Conservation (phyloP, 352 stramenopile genomes). For the Phytophthora tentaculata region DNA sequence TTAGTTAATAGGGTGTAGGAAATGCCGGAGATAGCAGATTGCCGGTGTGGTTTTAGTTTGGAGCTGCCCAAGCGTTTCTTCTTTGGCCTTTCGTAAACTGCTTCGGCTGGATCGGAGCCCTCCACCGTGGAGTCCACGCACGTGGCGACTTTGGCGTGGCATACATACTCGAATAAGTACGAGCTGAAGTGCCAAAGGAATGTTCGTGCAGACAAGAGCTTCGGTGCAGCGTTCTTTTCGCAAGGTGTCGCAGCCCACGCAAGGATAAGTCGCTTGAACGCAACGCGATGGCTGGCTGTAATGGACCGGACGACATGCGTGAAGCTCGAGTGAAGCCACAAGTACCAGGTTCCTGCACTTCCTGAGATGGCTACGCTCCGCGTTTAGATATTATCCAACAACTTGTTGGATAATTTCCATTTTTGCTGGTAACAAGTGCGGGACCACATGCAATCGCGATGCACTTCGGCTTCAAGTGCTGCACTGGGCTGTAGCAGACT, state of each 20-base stretch:
- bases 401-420: no score
- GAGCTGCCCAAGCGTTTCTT: constrained; percentile 11
- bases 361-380: constrained; percentile 5
- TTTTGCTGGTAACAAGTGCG: no score
- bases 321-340: constrained; percentile 23
- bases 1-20: constrained; percentile 16
- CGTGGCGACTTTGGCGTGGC: constrained; percentile 10
- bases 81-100: constrained; percentile 28
- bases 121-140: constrained; percentile 28
- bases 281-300: constrained; percentile 19
- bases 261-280: constrained; percentile 21
- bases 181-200: constrained; percentile 23
- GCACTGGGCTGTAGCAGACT: no score
- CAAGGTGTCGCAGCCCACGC: constrained; percentile 30
- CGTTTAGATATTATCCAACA: no score
- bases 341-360: constrained; percentile 6
- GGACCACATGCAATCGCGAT: no score
- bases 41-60: constrained; percentile 15
- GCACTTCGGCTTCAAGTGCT: not conserved
- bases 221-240: constrained; percentile 2
- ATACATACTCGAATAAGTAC: constrained; percentile 24
- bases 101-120: constrained; percentile 34
- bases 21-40: constrained; percentile 5
- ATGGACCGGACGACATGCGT: not conserved
- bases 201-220: constrained; percentile 13